phyloP scores from a whole-genome alignment of 306 rosid species.

The Rubus idaeus region DNA sequence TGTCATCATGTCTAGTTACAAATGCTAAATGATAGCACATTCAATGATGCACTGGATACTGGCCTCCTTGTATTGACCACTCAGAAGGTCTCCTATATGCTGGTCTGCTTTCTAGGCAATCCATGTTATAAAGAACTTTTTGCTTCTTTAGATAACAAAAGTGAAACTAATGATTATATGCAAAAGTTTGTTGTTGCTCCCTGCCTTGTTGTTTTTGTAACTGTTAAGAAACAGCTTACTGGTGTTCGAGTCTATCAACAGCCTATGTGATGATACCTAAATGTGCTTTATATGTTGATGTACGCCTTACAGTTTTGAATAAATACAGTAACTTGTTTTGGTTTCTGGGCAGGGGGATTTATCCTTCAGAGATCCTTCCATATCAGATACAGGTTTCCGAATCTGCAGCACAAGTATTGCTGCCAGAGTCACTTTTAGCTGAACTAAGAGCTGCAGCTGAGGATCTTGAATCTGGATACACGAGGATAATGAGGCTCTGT shows the following conservation, averaged over 20 bases:
- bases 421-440: slow-evolving; percentile 38
- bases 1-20: neutral
- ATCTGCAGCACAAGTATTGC: slow-evolving; percentile 25
- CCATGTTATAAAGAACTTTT: neutral
- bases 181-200: neutral
- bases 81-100: neutral
- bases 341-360: slow-evolving; percentile 65
- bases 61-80: neutral
- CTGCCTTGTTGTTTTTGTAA: neutral
- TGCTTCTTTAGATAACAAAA: neutral
- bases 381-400: slow-evolving; percentile 38
- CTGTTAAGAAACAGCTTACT: neutral
- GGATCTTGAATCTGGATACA: slow-evolving; percentile 49
- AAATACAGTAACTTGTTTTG: slow-evolving; percentile 26
- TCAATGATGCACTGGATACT: neutral
- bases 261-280: slow-evolving; percentile 9
- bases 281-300: slow-evolving; percentile 16
- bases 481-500: slow-evolving; percentile 66
- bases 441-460: slow-evolving; percentile 48
- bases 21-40: neutral
- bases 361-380: slow-evolving; percentile 75
- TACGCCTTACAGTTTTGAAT: slow-evolving; percentile 14
- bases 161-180: neutral
- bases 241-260: neutral
- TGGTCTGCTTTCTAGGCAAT: neutral